phyloP scores from a whole-genome alignment of 2,329 filamentous ascomycete species.

The Daldinia eschscholtzii region DNA sequence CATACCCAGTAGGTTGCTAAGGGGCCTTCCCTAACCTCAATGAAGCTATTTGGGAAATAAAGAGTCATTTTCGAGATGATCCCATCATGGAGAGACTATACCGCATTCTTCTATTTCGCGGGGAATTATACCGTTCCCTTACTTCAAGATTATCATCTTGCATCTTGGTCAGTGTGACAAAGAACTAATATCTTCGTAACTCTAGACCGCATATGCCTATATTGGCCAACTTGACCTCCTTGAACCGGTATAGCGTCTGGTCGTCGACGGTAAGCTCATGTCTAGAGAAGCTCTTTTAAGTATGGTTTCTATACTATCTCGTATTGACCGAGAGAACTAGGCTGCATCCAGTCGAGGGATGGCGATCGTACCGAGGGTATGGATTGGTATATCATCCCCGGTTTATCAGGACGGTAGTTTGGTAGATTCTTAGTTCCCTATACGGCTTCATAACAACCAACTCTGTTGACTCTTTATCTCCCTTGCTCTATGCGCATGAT shows the following conservation, averaged over 20 bases:
- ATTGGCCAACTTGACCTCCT: not conserved
- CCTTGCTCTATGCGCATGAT: not conserved
- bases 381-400: not conserved
- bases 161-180: not conserved
- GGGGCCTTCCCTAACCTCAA: too few relatives aligned
- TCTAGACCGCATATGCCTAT: not conserved
- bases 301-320: not conserved
- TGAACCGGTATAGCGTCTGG: not conserved
- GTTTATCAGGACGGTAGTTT: not conserved
- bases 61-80: not conserved
- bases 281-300: not conserved
- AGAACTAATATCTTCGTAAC: not conserved
- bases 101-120: not conserved
- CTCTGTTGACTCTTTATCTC: not conserved
- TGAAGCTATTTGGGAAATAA: conserved; percentile 2
- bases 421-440: not conserved
- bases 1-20: not conserved
- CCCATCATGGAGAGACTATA: not conserved
- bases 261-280: not conserved
- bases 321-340: not conserved
- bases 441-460: not conserved
- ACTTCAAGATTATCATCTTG: not conserved
- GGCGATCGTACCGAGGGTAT: too few relatives aligned
- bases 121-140: not conserved
- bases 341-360: not conserved